Conservation (phyloP, 1,284 basidiomycete genomes). For the Sutorius eximius region DNA sequence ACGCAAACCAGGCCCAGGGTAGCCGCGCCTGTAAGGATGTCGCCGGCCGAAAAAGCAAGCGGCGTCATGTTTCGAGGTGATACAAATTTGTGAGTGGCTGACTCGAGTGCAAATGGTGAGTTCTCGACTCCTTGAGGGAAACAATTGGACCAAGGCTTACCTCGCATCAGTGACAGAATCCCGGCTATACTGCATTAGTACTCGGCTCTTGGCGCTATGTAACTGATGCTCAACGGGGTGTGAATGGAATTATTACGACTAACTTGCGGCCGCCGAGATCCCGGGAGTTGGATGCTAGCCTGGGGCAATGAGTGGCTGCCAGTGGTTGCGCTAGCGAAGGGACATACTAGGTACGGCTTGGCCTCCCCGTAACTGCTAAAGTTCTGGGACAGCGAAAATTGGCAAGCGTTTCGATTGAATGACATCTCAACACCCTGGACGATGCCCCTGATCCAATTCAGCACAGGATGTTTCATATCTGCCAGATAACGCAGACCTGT, state of each 20-base stretch:
- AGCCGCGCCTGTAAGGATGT: background rate
- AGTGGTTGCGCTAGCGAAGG: background rate
- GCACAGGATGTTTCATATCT: background rate
- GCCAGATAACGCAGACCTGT: background rate
- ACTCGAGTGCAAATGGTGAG: background rate
- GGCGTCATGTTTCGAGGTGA: background rate
- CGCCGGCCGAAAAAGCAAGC: background rate
- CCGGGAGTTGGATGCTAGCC: background rate
- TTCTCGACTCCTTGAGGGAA: background rate
- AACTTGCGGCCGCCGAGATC: background rate
- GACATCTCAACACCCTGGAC: background rate
- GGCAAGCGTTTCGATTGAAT: too few relatives aligned
- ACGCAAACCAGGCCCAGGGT: background rate
- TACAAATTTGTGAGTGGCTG: background rate
- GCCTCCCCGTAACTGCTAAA: background rate
- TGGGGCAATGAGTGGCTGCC: background rate
- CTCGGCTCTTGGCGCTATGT: background rate
- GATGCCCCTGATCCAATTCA: background rate
- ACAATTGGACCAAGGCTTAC: background rate
- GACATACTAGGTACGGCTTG: background rate
- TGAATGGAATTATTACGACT: background rate
- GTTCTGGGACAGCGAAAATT: too few relatives aligned
- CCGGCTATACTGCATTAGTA: background rate
- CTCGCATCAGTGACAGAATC: background rate
- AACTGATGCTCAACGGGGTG: background rate